These are phyloP conservation scores for Suillus discolor DNA, from an alignment of 768 basidiomycete genomes.

Conservation along the genomic window DNA sequence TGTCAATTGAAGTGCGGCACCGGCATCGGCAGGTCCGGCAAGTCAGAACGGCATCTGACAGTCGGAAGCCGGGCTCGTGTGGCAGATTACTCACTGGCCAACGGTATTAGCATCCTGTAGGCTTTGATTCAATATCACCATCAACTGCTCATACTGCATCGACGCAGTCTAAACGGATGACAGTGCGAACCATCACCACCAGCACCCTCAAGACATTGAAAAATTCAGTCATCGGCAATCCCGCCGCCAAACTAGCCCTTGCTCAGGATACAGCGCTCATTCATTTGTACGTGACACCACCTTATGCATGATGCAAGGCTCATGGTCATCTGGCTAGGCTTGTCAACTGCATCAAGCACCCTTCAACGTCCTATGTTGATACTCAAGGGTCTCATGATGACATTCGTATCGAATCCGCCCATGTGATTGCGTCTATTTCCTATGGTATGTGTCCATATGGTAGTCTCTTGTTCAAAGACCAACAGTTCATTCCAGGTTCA, in stretches of 20 bases:
- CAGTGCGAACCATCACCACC: conserved; percentile 32
- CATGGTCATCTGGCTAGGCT: conserved; percentile 45
- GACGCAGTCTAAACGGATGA: conserved; percentile 21
- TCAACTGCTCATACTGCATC: neutral
- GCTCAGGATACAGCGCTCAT: conserved; percentile 60
- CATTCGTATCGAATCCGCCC: conserved; percentile 71
- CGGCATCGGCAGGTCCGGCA: neutral
- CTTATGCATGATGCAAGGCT: neutral
- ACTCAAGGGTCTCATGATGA: conserved; percentile 46
- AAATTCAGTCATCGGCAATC: conserved; percentile 80
- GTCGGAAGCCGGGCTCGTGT: conserved; percentile 6
- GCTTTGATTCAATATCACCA: conserved; percentile 1
- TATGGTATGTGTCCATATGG: conserved; percentile 47
- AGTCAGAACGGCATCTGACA: neutral
- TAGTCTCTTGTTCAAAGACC: neutral
- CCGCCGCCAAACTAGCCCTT: conserved; percentile 63
- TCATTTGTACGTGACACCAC: conserved; percentile 43
- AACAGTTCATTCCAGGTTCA: conserved; percentile 42
- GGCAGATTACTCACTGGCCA: too few relatives aligned
- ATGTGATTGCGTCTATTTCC: conserved; percentile 72
- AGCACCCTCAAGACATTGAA: conserved; percentile 63
- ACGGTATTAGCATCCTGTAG: neutral
- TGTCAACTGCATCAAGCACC: conserved; percentile 58
- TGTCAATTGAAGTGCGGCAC: neutral
- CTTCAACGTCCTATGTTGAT: conserved; percentile 32